phyloP scores from a whole-genome alignment of 140 eudicot genomes.

The Oenanthe javanica region DNA sequence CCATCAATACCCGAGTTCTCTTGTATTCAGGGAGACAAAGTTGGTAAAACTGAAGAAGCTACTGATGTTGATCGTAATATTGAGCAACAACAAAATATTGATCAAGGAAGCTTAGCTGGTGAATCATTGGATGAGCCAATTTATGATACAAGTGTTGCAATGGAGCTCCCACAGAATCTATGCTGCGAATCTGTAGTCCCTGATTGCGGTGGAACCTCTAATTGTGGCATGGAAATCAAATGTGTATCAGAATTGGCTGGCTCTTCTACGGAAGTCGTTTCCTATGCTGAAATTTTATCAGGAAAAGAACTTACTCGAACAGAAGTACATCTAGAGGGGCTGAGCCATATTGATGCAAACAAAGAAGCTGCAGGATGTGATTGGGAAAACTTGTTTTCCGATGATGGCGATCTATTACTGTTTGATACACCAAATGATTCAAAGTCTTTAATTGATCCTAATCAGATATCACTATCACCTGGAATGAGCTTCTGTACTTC shows the following conservation, averaged over 20 bases:
- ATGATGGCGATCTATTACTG: conserved; percentile 48
- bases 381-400: conserved; percentile 66
- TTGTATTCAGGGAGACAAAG: conserved; percentile 37
- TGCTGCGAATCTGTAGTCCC: conserved; percentile 35
- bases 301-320: conserved; percentile 22
- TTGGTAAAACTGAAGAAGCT: conserved; percentile 25
- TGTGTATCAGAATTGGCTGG: conserved; percentile 20
- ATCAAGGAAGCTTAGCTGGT: conserved; percentile 22
- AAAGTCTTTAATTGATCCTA: conserved; percentile 27
- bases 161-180: conserved; percentile 34
- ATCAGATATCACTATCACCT: conserved; percentile 26
- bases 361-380: conserved; percentile 57
- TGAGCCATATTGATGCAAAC: conserved; percentile 25
- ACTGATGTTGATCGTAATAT: conserved; percentile 17
- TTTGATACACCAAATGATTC: conserved; percentile 63
- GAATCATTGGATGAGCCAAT: conserved; percentile 33
- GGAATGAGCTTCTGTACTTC: conserved; percentile 11
- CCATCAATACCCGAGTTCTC: conserved; percentile 62
- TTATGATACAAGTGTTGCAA: conserved; percentile 34
- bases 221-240: conserved; percentile 3
- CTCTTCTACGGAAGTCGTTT: conserved; percentile 28
- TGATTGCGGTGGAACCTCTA: conserved; percentile 25
- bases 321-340: conserved; percentile 31
- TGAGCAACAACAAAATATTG: conserved; percentile 25
- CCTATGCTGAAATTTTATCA: conserved; percentile 22